phyloP scores from a whole-genome alignment of 352 stramenopile species.

The Pythium guiyangense region DNA sequence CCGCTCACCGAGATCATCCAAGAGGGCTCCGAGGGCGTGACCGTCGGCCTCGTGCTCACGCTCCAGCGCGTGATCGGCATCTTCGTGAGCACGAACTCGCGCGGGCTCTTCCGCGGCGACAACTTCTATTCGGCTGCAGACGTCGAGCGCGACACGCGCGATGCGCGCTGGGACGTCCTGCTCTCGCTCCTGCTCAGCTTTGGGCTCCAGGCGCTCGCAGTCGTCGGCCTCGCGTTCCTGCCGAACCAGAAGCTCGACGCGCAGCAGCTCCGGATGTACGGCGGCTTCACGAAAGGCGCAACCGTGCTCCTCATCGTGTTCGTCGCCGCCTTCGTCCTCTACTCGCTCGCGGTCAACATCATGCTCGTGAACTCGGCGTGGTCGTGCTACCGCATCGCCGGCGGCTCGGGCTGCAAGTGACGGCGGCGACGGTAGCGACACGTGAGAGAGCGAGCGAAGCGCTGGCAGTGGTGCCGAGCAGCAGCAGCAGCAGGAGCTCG shows the following conservation, averaged over 20 bases:
- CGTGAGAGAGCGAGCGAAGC: no score
- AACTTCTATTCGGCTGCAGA: conserved; percentile 26
- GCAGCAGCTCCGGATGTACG: conserved; percentile 47
- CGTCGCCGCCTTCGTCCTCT: conserved; percentile 24
- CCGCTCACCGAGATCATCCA: conserved; percentile 58
- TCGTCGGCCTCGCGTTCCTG: conserved; percentile 32
- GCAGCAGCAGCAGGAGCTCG: no score
- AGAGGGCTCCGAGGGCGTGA: conserved; percentile 44
- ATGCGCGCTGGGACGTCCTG: conserved; percentile 28
- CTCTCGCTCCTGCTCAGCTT: conserved; percentile 33
- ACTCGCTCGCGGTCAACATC: conserved; percentile 31
- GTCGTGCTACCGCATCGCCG: conserved; percentile 25
- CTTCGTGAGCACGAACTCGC: no score
- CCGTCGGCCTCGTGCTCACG: no score
- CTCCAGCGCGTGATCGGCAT: no score
- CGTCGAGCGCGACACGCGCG: conserved; percentile 22
- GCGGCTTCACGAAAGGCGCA: conserved; percentile 46
- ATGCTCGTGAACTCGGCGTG: conserved; percentile 24
- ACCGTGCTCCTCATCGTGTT: conserved; percentile 31
- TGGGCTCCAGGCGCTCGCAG: conserved; percentile 30
- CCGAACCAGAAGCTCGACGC: conserved; percentile 51
- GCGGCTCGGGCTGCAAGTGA: conserved; percentile 27
- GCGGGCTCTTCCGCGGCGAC: conserved; percentile 31
- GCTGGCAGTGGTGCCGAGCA: no score
- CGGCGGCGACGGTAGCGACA: no score